Conservation (phyloP, 768 basidiomycete species). For the Leccinellum luteum region DNA sequence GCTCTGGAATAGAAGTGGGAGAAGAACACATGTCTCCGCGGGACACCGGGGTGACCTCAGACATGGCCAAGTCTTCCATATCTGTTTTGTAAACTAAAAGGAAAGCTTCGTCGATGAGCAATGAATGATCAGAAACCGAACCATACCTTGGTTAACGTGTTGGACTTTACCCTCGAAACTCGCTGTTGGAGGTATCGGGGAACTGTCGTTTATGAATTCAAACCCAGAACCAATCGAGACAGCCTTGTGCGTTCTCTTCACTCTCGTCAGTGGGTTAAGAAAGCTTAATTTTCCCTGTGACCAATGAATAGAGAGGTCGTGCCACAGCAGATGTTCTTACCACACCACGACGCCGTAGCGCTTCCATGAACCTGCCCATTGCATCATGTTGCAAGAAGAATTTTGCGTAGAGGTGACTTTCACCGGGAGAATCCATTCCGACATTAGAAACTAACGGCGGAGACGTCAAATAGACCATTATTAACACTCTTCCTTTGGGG, state of each 20-base stretch:
- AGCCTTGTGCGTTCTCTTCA: constrained; percentile 14
- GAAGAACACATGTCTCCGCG: background rate
- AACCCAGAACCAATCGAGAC: constrained; percentile 29
- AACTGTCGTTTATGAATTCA: constrained; percentile 20
- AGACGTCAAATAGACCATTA: constrained; percentile 33
- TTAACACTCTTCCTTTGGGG: constrained; percentile 17
- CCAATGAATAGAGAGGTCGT: constrained; percentile 1
- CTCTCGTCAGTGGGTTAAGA: constrained; percentile 17
- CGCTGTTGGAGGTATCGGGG: constrained; percentile 20
- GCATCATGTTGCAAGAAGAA: constrained; percentile 39
- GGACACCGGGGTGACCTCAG: background rate
- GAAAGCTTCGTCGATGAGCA: background rate
- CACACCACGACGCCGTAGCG: constrained; percentile 44
- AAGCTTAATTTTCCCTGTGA: constrained; percentile 31
- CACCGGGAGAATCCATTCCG: constrained; percentile 20
- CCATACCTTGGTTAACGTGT: constrained; percentile 29
- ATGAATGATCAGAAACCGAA: background rate
- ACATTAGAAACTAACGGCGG: constrained; percentile 40
- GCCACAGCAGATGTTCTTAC: constrained; percentile 31
- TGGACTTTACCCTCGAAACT: constrained; percentile 34
- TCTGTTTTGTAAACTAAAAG: constrained; percentile 29
- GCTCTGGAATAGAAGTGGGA: background rate
- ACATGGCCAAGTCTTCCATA: constrained; percentile 13
- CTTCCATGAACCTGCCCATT: constrained; percentile 38
- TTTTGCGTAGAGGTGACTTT: constrained; percentile 27